A percentile compares a stretch with the other conserved stretches of the same genome.
These are phyloP conservation scores for Penicillium concentricum DNA, from an alignment of 2,329 filamentous ascomycete genomes.

Conservation along the genomic window DNA sequence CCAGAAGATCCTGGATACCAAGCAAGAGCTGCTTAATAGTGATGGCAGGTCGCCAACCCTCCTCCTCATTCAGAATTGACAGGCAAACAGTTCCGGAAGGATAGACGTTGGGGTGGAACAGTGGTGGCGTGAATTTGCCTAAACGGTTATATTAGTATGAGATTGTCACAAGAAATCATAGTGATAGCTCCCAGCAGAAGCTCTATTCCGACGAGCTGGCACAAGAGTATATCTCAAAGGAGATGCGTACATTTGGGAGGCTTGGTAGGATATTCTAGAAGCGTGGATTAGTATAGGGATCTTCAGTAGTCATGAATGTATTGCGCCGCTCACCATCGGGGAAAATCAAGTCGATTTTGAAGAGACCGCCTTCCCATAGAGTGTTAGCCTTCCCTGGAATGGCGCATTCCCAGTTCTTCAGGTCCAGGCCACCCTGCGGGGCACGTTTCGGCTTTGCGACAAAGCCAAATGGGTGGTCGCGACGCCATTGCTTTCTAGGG, in stretches of 20 bases:
- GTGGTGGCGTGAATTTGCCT: constrained; percentile 95
- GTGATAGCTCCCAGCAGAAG: background rate
- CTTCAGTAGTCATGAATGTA: constrained; percentile 7
- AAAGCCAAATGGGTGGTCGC: constrained; percentile 96
- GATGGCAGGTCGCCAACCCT: constrained; percentile 97
- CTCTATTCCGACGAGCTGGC: too few species aligned
- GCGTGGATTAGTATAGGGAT: constrained; percentile 13
- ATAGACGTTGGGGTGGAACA: constrained; percentile 99
- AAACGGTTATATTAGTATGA: constrained; percentile 7
- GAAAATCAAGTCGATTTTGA: constrained; percentile 90
- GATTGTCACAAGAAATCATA: background rate
- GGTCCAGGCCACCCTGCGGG: constrained; percentile 75
- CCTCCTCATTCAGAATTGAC: constrained; percentile 96
- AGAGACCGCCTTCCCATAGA: constrained; percentile 95
- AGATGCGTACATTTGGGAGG: constrained; percentile 84
- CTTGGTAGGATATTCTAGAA: constrained; percentile 92
- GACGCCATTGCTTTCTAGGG: constrained; percentile 88
- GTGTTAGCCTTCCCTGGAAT: constrained; percentile 96
- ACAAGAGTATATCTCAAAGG: background rate
- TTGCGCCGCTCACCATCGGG: constrained; percentile 71
- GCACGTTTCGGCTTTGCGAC: constrained; percentile 85
- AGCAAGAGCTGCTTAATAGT: constrained; percentile 97
- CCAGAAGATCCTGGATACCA: constrained; percentile 90
- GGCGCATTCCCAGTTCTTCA: constrained; percentile 96
- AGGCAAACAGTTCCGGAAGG: constrained; percentile 96